Conservation (phyloP, 768 basidiomycete genomes). For the Hygrocybe coccinea region DNA sequence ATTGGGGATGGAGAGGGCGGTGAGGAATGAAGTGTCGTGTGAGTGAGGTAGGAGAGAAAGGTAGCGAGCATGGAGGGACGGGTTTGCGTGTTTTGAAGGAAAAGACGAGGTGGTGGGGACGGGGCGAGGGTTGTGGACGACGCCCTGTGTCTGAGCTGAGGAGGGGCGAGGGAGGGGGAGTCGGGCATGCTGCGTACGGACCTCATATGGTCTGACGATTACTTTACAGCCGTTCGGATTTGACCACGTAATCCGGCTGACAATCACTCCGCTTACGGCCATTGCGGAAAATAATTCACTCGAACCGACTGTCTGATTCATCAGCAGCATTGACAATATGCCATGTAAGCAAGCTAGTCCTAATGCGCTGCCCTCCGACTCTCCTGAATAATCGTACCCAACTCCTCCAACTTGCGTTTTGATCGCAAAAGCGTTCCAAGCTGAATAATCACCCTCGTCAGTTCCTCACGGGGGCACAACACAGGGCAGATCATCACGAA, state of each 20-base stretch:
- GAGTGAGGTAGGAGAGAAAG: conserved; percentile 49
- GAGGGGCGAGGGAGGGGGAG: conserved; percentile 34
- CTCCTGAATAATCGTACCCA: conserved; percentile 87
- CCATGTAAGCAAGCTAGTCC: conserved; percentile 5
- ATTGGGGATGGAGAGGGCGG: not conserved
- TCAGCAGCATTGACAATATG: not conserved
- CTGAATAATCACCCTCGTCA: conserved; percentile 37
- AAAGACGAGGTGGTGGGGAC: not conserved
- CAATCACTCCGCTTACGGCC: no score
- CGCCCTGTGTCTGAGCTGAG: conserved; percentile 23
- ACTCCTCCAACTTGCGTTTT: conserved; percentile 98
- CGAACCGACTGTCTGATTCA: no score
- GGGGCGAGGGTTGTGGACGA: conserved; percentile 43
- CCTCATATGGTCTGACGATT: no score
- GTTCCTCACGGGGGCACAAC: conserved; percentile 4
- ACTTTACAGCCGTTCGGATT: no score
- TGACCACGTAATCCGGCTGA: no score
- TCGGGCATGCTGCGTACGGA: no score
- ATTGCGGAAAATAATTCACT: no score
- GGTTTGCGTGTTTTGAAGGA: not conserved
- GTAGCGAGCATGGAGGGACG: conserved; percentile 46
- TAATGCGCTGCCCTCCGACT: conserved; percentile 69
- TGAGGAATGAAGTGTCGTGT: conserved; percentile 27
- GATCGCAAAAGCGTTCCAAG: conserved; percentile 97
- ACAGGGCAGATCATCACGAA: conserved; percentile 39